Percentiles rank a stretch among this genome's conserved stretches.
Evolutionary conservation across 148 eudicot genomes (phyloP).

Genomic region (Gaultheria prostrata): DNA sequence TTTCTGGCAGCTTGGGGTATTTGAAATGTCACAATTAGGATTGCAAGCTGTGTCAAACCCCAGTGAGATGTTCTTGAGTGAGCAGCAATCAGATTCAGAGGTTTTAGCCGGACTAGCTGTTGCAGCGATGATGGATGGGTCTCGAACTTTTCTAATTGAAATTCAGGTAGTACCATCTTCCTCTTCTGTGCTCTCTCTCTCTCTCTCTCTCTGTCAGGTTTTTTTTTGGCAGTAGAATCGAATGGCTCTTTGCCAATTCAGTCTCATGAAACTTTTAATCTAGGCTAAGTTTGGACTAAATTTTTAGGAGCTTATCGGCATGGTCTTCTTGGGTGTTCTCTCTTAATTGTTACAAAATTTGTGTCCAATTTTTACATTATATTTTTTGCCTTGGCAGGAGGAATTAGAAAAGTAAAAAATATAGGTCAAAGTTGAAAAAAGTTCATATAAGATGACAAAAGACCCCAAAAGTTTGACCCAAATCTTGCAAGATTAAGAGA

Average conservation of each 20-base stretch:
- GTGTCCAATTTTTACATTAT: too few relatives aligned
- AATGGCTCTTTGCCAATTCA: not conserved
- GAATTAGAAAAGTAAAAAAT: too few relatives aligned
- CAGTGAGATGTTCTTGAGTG: slow-evolving; percentile 78
- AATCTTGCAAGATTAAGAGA: too few relatives aligned
- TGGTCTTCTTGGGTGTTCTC: too few relatives aligned
- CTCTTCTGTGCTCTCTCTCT: not conserved
- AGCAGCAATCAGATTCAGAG: slow-evolving; percentile 73
- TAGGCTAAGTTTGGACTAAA: too few relatives aligned
- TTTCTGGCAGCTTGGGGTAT: slow-evolving; percentile 77
- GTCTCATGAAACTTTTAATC: not conserved
- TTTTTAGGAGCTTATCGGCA: too few relatives aligned
- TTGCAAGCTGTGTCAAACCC: slow-evolving; percentile 77
- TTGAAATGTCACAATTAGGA: slow-evolving; percentile 82
- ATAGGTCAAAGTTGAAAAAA: too few relatives aligned
- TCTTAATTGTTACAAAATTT: too few relatives aligned
- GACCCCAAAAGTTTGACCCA: too few relatives aligned
- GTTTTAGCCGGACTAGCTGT: slow-evolving; percentile 84
- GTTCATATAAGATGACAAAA: too few relatives aligned
- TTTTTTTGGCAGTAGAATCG: not conserved
- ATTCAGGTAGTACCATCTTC: slow-evolving; percentile 60
- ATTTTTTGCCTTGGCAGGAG: too few relatives aligned
- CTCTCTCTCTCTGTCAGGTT: not conserved
- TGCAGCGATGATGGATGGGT: slow-evolving; percentile 81
- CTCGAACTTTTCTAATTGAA: slow-evolving; percentile 88